Base-by-base conservation (phyloP, 2,329 filamentous ascomycete genomes). In the Sarocladiaceae sp. region DNA sequence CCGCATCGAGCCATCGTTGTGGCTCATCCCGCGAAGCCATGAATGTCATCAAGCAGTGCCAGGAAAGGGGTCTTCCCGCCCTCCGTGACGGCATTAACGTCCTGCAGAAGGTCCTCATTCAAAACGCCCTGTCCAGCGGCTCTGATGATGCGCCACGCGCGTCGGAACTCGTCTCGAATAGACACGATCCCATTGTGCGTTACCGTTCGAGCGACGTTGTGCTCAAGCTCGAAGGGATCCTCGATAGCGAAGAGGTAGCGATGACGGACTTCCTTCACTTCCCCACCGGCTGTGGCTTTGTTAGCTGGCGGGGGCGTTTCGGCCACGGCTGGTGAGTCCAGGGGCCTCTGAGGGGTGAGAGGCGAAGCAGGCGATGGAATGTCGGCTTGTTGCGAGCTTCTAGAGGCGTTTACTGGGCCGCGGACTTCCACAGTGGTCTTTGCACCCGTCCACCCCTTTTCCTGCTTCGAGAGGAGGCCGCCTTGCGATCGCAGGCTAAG, bases 231-330 rank as follows among this genome's bases (percentile, higher is more conserved):
- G 56, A 95, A 95, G 0, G 90, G 90, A 59, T 95, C 90, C 59
- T 95, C 90, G 48, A 96, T 90, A 24, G 88, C 87, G 52, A 95
- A 85, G 4, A 95, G 74, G 60, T 88, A 95, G 11, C 88, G 80
- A 56, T 89, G 80, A 2, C 85, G 78, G 12, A 91, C 74, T 56
- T 89, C 85, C 53, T 84, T 86, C 42, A 76, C 56, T 24, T 74
- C 69, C 4, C 57, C 56, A 10, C 58, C 50, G 15, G 43, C 6
- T 18, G 23, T 7, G 6, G 24, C 10, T 19, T 42, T 42, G 13
- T 12, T 29, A 13, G 33, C 29, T 6, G 34, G 12, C 3, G 53
- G 45, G 6, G 55, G 26, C 18, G 29, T 50, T 53, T 60, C 26
- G 26, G 29, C 4, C 12, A 13, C 24, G n/a, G 9, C 56, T 20